Evolutionary conservation across 768 basidiomycete species (phyloP), one percentile per base, ranked within the genome.

Genomic region (Suillus tomentosus): DNA sequence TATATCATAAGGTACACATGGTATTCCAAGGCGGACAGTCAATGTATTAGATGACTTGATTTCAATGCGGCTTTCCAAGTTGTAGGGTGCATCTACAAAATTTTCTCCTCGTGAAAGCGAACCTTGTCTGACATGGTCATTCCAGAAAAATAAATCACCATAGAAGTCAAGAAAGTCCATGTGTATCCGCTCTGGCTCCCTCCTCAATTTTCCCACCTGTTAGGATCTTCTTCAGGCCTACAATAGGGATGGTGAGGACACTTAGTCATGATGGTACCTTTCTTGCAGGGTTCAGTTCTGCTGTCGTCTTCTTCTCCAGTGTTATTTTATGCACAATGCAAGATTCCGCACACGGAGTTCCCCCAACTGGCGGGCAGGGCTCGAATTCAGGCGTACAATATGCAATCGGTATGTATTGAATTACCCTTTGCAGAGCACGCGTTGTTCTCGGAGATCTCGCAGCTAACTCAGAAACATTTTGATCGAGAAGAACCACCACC

Each of bases 381-480:
- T 24, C 8, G 13, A 50, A 24, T 50, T 15, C 3, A 50, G 22
- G 47, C 13, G 14, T 48, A 48, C 47, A 48, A 48, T 2, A 24
- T 50, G 5, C 14, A 24, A 10, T 14, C 1, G 31, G 31, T 31
- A 31, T 31, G 31, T 31, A 31, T 31, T 61, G 62, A 54, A 48
- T 37, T 39, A 10, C 22, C 42, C 55, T 10, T 50, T 1, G 34
- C 40, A 77, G 77, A 72, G 71, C 64, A 48, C 3, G 60, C 43
- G 13, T 65, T 77, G 47, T 75, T 77, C 61, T 72, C 66, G 5
- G 75, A 75, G 45, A 34, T 45, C 27, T 60, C 66, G 15, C 68
- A 66, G 6, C 62, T 59, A 59, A 50, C 70, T 42, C 57, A 57
- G 9, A 70, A 69, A 7, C 64, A 67, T 59, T 40, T 17, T 40